Conservation (phyloP, 1,284 basidiomycete genomes). For the Tilletia setariae region DNA sequence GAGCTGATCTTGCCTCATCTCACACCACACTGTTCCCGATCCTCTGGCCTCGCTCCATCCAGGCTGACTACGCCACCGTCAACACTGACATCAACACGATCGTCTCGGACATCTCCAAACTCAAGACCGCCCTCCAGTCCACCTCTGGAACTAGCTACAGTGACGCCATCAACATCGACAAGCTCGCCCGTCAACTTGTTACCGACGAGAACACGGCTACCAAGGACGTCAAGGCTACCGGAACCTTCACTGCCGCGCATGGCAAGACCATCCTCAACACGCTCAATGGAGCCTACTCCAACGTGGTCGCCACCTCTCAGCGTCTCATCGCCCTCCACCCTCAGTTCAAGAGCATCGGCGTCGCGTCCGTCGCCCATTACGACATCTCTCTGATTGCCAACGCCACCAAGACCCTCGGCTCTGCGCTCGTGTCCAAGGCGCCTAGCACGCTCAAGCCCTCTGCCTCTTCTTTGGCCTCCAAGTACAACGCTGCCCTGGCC, state of each 20-base stretch:
- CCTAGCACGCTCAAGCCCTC: constrained; percentile 4
- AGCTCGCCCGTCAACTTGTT: constrained; percentile 14
- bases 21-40: too few species aligned
- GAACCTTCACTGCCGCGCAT: constrained; percentile 17
- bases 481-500: constrained; percentile 17
- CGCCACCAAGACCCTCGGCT: constrained; percentile 16
- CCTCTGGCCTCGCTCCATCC: too few species aligned
- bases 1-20: too few species aligned
- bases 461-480: constrained; percentile 6
- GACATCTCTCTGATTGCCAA: constrained; percentile 15
- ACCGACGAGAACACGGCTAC: neutral
- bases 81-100: constrained; percentile 20
- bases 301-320: constrained; percentile 8
- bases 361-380: constrained; percentile 15
- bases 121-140: constrained; percentile 7
- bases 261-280: constrained; percentile 21
- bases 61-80: constrained; percentile 20
- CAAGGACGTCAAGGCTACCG: constrained; percentile 17
- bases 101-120: constrained; percentile 13
- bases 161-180: constrained; percentile 15
- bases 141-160: constrained; percentile 6
- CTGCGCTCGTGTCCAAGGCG: constrained; percentile 16
- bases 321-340: constrained; percentile 19
- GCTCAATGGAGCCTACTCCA: constrained; percentile 1
- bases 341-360: constrained; percentile 17